Evolutionary conservation across 2,329 filamentous ascomycete species (phyloP).

Genomic region (Calonectria ilicicola): DNA sequence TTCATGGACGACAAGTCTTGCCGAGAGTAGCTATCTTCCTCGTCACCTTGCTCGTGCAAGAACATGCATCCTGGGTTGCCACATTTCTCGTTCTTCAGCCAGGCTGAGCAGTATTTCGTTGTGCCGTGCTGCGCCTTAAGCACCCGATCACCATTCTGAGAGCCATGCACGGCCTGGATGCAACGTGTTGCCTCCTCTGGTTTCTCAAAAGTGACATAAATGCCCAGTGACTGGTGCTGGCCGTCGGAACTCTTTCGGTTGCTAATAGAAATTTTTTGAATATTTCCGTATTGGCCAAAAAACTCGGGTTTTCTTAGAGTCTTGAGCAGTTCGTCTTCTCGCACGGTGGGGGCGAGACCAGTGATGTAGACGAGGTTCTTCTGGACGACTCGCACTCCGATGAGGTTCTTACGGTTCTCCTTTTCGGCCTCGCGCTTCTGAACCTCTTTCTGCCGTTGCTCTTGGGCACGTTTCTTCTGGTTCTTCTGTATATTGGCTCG

Average conservation of each 20-base stretch:
- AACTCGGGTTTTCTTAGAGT: constrained; percentile 92
- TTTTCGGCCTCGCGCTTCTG: constrained; percentile 97
- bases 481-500: constrained; percentile 86
- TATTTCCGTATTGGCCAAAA: constrained; percentile 98
- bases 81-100: constrained; percentile 92
- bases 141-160: constrained; percentile 87
- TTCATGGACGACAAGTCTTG: constrained; percentile 97
- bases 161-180: constrained; percentile 92
- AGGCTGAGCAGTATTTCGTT: constrained; percentile 98
- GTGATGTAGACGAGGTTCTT: constrained; percentile 99
- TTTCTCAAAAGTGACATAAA: constrained; percentile 97
- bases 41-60: constrained; percentile 96
- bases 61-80: constrained; percentile 99
- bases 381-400: constrained; percentile 94
- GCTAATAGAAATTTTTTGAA: constrained; percentile 98
- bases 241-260: constrained; percentile 85
- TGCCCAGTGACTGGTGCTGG: constrained; percentile 89
- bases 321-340: constrained; percentile 91
- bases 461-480: constrained; percentile 89
- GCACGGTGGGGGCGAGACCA: constrained; percentile 89
- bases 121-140: constrained; percentile 86
- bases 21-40: constrained; percentile 94
- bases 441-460: constrained; percentile 90
- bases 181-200: constrained; percentile 92
- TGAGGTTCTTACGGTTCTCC: constrained; percentile 93